Evolutionary conservation across 441 rosid genomes (phyloP).

Genomic region (Croton setiger): DNA sequence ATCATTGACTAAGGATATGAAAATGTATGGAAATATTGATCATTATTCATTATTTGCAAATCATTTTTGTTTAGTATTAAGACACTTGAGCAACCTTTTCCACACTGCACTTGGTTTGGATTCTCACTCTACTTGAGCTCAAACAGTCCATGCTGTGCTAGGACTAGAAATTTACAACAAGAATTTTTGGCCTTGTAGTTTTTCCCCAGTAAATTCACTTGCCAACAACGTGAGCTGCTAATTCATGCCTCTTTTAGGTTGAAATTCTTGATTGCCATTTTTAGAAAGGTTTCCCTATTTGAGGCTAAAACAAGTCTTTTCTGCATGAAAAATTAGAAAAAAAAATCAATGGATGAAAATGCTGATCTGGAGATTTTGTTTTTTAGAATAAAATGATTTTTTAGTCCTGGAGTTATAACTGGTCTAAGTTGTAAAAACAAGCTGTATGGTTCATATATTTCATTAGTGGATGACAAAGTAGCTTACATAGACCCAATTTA

Average conservation of each 20-base stretch:
- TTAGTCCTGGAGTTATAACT: too few species aligned
- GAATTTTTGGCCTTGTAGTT: not conserved
- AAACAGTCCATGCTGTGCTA: not conserved
- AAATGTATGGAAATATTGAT: not conserved
- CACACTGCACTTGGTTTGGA: not conserved
- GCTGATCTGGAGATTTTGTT: too few species aligned
- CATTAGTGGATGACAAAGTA: not conserved
- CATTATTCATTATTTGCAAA: not conserved
- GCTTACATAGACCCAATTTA: not conserved
- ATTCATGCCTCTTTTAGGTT: too few species aligned
- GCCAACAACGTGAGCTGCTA: too few species aligned
- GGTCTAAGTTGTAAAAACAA: too few species aligned
- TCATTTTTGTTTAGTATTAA: not conserved
- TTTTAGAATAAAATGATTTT: too few species aligned
- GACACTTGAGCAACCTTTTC: not conserved
- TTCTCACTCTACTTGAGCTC: not conserved
- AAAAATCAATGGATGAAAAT: too few species aligned
- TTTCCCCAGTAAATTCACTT: not conserved
- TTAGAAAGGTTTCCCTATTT: too few species aligned
- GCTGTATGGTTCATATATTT: too few species aligned
- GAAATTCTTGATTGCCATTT: too few species aligned
- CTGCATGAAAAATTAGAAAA: too few species aligned
- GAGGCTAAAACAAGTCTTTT: too few species aligned
- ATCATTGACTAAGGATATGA: not conserved
- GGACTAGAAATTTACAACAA: not conserved